Evolutionary conservation across 1,284 basidiomycete genomes (phyloP), one percentile per base, ranked within the genome.

Genomic region (Caloboletus firmus): DNA sequence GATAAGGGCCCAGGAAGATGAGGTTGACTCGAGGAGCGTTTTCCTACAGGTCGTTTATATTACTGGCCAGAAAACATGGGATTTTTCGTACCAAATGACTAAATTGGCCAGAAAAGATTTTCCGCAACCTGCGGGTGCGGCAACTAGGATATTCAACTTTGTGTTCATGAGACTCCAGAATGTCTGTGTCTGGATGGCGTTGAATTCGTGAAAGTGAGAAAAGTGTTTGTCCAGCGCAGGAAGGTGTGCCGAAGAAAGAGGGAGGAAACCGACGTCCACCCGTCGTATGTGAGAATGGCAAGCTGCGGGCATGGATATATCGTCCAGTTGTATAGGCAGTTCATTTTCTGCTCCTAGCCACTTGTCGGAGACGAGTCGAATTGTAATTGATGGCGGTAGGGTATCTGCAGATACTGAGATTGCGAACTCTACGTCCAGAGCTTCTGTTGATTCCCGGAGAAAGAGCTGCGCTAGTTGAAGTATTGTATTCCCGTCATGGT

Each of bases 321-420:
- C 75, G 11, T 86, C 83, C 34, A 98, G 73, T 1, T 84, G 69
- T 34, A 98, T 76, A 12, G 66, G 60, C 5, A 87, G 66, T 60
- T 89, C 84, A 52, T 91, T 85, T 62, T 98, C 94, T 8, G 95
- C 90, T 10, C 94, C 94, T 57, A 98, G 79, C 98, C 98, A 99
- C 59, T 84, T 82, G 70, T 98, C 95, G 1, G 95, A 98, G 41
- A 95, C 81, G 59, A 88, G 87, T 26, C 90, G 84, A 48, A 98
- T 78, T 5, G 80, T 83, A 45, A 93, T 73, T 17, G 80, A 86
- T 12, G 84, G 73, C 0, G 84, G 83, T 9, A 78, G 75, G 35
- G 77, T 74, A 13, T 79, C 79, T 28, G 77, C 72, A 4, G 84
- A 77, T 50, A 96, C 80, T 0, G 91, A 83, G 43, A 97, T 84